Conservation (phyloP, 192 early-diverging fungal species). For the Coemansia sp. region DNA sequence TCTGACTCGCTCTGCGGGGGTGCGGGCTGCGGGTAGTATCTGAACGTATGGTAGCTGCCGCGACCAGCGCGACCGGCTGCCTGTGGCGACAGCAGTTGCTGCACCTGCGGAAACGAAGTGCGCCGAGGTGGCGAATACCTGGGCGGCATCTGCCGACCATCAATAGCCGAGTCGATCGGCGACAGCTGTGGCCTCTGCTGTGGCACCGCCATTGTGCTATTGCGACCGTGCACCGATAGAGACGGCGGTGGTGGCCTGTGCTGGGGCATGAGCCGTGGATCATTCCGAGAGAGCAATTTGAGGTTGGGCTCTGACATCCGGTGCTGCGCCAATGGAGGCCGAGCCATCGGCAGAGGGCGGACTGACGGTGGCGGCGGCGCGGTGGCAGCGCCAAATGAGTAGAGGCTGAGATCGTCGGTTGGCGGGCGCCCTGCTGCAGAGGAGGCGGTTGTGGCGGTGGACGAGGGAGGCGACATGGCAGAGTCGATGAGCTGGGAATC, state of each 20-base stretch:
- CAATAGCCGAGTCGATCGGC: background rate
- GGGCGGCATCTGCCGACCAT: background rate
- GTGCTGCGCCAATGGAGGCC: conserved; percentile 29
- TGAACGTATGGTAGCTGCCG: background rate
- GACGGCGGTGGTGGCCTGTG: background rate
- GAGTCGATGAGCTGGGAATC: conserved; percentile 44
- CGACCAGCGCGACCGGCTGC: background rate
- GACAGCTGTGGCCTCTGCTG: conserved; percentile 5
- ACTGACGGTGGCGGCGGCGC: background rate
- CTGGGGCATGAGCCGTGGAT: background rate
- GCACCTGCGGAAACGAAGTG: conserved; percentile 41
- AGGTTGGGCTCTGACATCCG: conserved; percentile 49
- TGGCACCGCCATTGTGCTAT: background rate
- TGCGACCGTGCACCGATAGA: background rate
- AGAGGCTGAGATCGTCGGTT: conserved; percentile 21
- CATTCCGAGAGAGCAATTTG: background rate
- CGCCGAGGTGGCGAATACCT: conserved; percentile 29
- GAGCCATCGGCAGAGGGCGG: background rate
- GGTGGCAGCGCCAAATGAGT: conserved; percentile 21
- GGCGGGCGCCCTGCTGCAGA: background rate
- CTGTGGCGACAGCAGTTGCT: background rate
- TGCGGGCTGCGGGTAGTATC: background rate
- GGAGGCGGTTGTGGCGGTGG: background rate
- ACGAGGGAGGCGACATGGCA: conserved; percentile 22
- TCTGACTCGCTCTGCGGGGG: background rate